A percentile compares a stretch with the other conserved stretches of the same genome.
Conservation (phyloP, 306 rosid genomes). For the Hippophae tibetana region DNA sequence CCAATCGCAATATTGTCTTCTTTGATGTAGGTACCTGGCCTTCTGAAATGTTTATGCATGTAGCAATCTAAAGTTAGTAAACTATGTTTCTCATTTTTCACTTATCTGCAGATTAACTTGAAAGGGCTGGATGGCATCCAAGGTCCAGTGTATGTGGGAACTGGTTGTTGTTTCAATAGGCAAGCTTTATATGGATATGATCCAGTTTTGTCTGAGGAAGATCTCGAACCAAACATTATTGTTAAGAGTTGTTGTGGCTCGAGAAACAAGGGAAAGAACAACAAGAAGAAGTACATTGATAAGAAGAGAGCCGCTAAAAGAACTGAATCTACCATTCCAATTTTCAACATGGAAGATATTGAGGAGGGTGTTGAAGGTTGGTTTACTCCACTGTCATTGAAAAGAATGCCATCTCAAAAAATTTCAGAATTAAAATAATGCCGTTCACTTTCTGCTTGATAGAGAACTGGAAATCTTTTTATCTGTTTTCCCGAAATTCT, state of each 20-base stretch:
- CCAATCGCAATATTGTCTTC: constrained; percentile 96
- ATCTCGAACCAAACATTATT: constrained; percentile 82
- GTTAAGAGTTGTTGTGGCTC: constrained; percentile 97
- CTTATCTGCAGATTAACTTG: constrained; percentile 69
- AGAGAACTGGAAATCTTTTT: no score
- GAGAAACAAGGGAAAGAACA: constrained; percentile 63
- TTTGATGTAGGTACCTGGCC: constrained; percentile 62
- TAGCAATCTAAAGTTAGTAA: neutral
- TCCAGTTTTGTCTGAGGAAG: constrained; percentile 86
- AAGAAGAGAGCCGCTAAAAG: constrained; percentile 72
- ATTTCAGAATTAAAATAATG: no score
- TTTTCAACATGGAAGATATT: constrained; percentile 89
- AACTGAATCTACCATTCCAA: constrained; percentile 86
- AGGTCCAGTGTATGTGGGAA: constrained; percentile 99
- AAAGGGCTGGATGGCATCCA: constrained; percentile 95
- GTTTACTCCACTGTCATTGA: constrained; percentile 14
- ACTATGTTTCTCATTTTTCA: neutral
- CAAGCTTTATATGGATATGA: constrained; percentile 96
- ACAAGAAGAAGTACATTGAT: constrained; percentile 71
- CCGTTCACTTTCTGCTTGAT: no score
- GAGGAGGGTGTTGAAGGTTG: constrained; percentile 97
- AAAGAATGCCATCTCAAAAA: no score
- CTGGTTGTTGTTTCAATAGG: constrained; percentile 99
- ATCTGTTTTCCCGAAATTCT: neutral
- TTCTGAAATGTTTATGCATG: neutral